Evolutionary conservation across 1,139 yeast species (phyloP), one percentile per base, ranked within the genome.

Genomic region (Pichia sp.): DNA sequence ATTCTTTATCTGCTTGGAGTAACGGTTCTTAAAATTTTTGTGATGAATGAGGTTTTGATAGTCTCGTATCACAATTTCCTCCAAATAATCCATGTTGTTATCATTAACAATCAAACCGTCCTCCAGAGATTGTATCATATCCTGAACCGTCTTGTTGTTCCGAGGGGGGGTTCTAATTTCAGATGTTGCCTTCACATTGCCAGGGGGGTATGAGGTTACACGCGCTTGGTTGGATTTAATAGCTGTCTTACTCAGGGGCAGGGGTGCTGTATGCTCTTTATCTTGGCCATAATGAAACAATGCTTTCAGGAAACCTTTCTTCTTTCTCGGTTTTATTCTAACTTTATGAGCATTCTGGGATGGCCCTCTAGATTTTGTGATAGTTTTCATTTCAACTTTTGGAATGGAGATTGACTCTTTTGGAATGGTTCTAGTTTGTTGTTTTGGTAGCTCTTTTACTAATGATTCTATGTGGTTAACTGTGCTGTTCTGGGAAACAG

Each of bases 21-120:
- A 39, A 15, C 52, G 34, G 19, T 41, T 42, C 30, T 41, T 50
- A 35, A 45, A 44, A 12, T 30, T 23, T n/a, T 41, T 40, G 32
- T 21, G 38, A 21, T 33, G 50, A 25, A 32, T 28, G 25, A 44
- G 30, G 7, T 9, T 11, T 26, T 72, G 73, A 44, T 84, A 72
- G 54, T 86, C 94, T 48, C 81, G 85, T 28, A 84, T 70, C 2
- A 85, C 80, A 47, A 93, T 64, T 3, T 93, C 91, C 54, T 93
- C 79, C 39, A 86, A 62, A 12, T 83, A 64, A 58, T 86, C 96
- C 37, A 80, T 69, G 45, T 79, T 69, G 2, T 25, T 29, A 3
- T 66, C 66, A 6, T 67, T 67, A 6, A 69, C 61, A 22, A 53
- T 52, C 7, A 56, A 46, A 3, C 67, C 58, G 21, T 35, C 29